Evolutionary conservation across 176 grass and related monocot genomes (phyloP).

Genomic region (Musa beccarii): DNA sequence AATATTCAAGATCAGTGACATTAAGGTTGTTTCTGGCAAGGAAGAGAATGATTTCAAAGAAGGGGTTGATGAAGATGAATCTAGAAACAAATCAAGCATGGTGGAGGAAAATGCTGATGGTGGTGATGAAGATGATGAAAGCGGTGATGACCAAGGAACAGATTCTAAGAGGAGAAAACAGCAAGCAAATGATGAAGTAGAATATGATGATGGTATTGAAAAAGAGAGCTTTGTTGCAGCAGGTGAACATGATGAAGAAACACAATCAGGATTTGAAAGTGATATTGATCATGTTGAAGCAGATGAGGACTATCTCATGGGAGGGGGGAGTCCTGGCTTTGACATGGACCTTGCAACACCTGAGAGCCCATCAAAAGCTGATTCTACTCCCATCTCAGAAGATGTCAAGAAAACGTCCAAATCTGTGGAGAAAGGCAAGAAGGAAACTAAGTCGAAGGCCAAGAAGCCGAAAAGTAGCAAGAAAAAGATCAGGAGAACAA

Average conservation of each 20-base stretch:
- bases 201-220: slow-evolving; percentile 67
- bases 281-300: slow-evolving; percentile 38
- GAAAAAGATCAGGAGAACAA: slow-evolving; percentile 41
- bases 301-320: slow-evolving; percentile 34
- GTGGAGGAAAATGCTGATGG: slow-evolving; percentile 22
- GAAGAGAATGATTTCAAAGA: slow-evolving; percentile 30
- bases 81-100: slow-evolving; percentile 24
- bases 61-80: slow-evolving; percentile 35
- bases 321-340: slow-evolving; percentile 17
- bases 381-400: slow-evolving; percentile 13
- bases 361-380: slow-evolving; percentile 20
- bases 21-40: slow-evolving; percentile 35
- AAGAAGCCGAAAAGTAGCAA: slow-evolving; percentile 21
- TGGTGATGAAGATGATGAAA: slow-evolving; percentile 40
- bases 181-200: slow-evolving; percentile 67
- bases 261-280: slow-evolving; percentile 25
- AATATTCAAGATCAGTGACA: slow-evolving; percentile 59
- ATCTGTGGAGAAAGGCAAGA: slow-evolving; percentile 15
- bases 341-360: slow-evolving; percentile 23
- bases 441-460: slow-evolving; percentile 10
- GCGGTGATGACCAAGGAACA: slow-evolving; percentile 55
- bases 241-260: slow-evolving; percentile 39
- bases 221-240: slow-evolving; percentile 21
- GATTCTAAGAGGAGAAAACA: slow-evolving; percentile 54
- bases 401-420: slow-evolving; percentile 11